Base-by-base conservation (phyloP, 305 asterid genomes). In the Striga hermonthica region DNA sequence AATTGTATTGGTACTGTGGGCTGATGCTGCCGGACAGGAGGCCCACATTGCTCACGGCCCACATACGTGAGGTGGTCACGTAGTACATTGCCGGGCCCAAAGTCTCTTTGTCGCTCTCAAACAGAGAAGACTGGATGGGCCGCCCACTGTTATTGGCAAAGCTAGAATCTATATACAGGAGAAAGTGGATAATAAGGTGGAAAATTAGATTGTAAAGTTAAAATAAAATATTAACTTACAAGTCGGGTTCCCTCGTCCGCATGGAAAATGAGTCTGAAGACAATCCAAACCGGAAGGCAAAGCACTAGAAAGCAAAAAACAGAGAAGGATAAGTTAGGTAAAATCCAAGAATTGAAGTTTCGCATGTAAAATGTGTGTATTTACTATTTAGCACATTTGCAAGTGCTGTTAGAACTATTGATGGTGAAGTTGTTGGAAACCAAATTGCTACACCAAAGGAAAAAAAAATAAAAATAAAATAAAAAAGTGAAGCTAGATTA, bases 21-120 rank as follows among this genome's bases (percentile, higher is more conserved):
- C 7, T 56, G n/a, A 0, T 16, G 74, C 48, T 78, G 15, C 50
- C 82, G 62, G 57, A 3, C 55, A 78, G 66, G 58, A 84, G 64
- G 65, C 97, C 97, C 34, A 54, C 83, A 72, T 88, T 91, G 77
- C 96, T 90, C 62, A 84, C 89, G 55, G 87, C 97, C 96, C 97
- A 88, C 80, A 87, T 78, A 6, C 60, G 57, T 11, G 81, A 41
- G 37, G 53, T 53, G 14, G 75, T 73, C 71, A 72, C 68, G 36
- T 50, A 50, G 72, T 80, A 79, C 52, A 89, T 81, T 53, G 95
- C 86, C 8, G 96, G 93, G 62, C 97, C 97, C 7, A 83, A 76
- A 45, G 82, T 54, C 64, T 64, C 56, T 4, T 50, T 50, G 10
- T 50, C 83, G 58, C 61, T 45, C 73, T 86, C 97, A 54, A 79